phyloP scores from a whole-genome alignment of 2,329 filamentous ascomycete genomes.

The Purpureocillium lavendulum region DNA sequence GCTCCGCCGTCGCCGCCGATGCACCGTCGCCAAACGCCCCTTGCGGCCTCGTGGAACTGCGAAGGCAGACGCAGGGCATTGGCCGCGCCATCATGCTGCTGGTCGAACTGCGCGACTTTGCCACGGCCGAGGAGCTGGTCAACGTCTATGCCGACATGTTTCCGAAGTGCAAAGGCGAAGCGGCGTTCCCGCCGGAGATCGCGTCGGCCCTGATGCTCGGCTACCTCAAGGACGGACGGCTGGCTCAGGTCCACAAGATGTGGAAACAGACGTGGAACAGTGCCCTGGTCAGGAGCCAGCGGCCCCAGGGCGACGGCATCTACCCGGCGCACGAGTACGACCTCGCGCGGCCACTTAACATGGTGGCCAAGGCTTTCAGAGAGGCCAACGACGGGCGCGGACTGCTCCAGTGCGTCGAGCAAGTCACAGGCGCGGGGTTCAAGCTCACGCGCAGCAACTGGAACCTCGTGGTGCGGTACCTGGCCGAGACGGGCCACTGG shows the following conservation, averaged over 20 bases:
- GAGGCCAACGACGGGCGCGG: constrained; percentile 32
- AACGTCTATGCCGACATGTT: constrained; percentile 40
- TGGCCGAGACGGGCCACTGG: constrained; percentile 52
- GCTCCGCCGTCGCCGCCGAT: not conserved
- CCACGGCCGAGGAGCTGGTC: constrained; percentile 50
- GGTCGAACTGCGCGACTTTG: constrained; percentile 30
- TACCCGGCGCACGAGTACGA: constrained; percentile 44
- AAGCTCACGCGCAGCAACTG: constrained; percentile 67
- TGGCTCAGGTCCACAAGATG: constrained; percentile 51
- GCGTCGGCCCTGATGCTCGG: constrained; percentile 61
- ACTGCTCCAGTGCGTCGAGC: constrained; percentile 41
- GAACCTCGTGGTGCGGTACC: constrained; percentile 66
- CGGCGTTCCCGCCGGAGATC: constrained; percentile 42
- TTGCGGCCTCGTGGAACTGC: constrained; percentile 13
- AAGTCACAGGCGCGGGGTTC: constrained; percentile 61
- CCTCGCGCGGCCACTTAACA: constrained; percentile 37
- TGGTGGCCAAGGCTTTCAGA: constrained; percentile 38
- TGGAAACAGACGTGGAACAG: constrained; percentile 57
- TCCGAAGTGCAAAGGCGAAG: constrained; percentile 19
- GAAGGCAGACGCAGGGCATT: constrained; percentile 18
- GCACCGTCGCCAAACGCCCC: constrained; percentile 1
- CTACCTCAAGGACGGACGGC: constrained; percentile 48
- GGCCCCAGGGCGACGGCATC: constrained; percentile 17
- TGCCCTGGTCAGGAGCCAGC: constrained; percentile 29
- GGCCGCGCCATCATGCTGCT: constrained; percentile 25